Conservation (phyloP, 2,329 filamentous ascomycete species). For the Ophiostoma australiae region DNA sequence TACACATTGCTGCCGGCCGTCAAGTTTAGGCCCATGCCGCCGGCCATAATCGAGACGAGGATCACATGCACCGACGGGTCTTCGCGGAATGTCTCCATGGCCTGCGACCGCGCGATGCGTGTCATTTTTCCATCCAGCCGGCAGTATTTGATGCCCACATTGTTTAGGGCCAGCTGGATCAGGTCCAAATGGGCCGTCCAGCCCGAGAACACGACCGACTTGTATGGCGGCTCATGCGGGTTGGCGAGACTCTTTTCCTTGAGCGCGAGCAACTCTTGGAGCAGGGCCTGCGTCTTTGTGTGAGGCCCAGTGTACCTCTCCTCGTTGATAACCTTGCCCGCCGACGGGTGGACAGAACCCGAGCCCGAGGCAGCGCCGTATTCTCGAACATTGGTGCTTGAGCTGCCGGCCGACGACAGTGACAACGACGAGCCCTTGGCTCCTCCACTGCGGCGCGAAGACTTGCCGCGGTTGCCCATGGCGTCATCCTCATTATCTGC, state of each 20-base stretch:
- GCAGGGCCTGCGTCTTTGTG: slow-evolving; percentile 80
- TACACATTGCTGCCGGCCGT: slow-evolving; percentile 83
- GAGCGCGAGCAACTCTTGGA: slow-evolving; percentile 66
- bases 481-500: slow-evolving; percentile 54
- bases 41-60: slow-evolving; percentile 86
- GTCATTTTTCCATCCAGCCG: slow-evolving; percentile 91
- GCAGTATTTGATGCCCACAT: slow-evolving; percentile 61
- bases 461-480: slow-evolving; percentile 37
- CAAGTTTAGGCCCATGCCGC: slow-evolving; percentile 85
- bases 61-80: slow-evolving; percentile 70
- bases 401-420: not conserved
- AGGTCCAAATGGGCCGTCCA: slow-evolving; percentile 95
- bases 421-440: not conserved
- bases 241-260: slow-evolving; percentile 57
- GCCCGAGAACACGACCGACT: slow-evolving; percentile 91
- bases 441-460: too few species aligned
- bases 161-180: slow-evolving; percentile 73
- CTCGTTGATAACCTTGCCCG: slow-evolving; percentile 50
- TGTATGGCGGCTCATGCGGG: slow-evolving; percentile 68
- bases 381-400: not conserved
- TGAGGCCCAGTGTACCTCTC: slow-evolving; percentile 76
- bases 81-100: slow-evolving; percentile 72
- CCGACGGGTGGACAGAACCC: not conserved
- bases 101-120: slow-evolving; percentile 64
- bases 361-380: not conserved